Base-by-base conservation (phyloP, 495 filamentous ascomycete species). In the Aspergillus leporis region DNA sequence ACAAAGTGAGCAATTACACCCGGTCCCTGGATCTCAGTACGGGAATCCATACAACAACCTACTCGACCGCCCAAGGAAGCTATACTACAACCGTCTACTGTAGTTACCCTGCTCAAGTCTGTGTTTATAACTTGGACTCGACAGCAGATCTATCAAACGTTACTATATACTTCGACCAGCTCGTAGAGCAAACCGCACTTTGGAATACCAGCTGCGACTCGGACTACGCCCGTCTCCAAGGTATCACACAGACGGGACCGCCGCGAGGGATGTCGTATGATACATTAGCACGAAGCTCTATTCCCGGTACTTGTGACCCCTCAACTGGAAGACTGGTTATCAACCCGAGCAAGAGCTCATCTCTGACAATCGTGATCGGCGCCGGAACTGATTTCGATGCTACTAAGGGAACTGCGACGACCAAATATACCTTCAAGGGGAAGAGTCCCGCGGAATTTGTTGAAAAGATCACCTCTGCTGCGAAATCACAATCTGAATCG, bases 71-170 rank as follows among this genome's bases (percentile, higher is more conserved):
- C 7, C 13, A 18, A 28, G 5, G 40, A 40, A 41, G 7, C 14
- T 22, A 28, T 4, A 23, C 51, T 30, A 54, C 31, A 25, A 50
- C 53, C 10, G 45, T 50, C 9, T 70, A 73, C 47, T 83, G 80
- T 59, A 78, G 76, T 2, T 76, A 78, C 56, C 80, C 79, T 7
- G 76, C 78, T 47, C 66, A 81, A 34, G 73, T 75, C 48, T 83
- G 80, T 51, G 61, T 80, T 10, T 82, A 83, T 52, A 62, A 73
- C 10, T 59, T 81, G 2, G 47, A 52, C 0, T 74, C 75, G 4
- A 60, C 66, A 5, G 49, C 53, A 12, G n/a, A 66, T 3, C 59
- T 81, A 18, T 70, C 77, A 5, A 54, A 63, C 6, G 65, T 81
- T 16, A 64, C 60, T 13, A 56, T 79, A 41, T 50, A 51, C 8